phyloP scores from a whole-genome alignment of 139 green algal genomes.

The Ettlia oleoabundans region DNA sequence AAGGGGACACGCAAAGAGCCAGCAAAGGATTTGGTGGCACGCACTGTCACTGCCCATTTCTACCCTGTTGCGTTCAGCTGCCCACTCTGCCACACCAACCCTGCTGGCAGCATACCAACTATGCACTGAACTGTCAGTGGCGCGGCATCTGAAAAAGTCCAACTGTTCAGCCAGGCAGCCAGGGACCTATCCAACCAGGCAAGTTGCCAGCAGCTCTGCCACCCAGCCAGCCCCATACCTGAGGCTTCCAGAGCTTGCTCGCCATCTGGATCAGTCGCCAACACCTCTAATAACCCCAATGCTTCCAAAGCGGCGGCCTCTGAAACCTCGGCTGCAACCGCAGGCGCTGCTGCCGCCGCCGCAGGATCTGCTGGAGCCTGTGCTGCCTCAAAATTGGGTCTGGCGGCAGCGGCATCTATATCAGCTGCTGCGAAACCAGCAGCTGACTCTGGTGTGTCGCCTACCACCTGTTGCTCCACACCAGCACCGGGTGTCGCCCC shows the following conservation, averaged over 20 bases:
- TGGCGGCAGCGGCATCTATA: not conserved
- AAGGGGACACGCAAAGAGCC: not conserved
- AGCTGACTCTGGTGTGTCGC: too few species aligned
- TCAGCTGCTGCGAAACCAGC: not conserved
- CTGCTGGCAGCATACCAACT: not conserved
- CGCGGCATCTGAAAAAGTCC: too few species aligned
- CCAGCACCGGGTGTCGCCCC: too few species aligned
- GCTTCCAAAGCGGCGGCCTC: conserved; percentile 7
- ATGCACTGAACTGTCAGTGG: not conserved
- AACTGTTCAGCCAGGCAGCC: too few species aligned
- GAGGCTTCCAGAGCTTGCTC: not conserved
- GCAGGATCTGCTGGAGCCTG: not conserved
- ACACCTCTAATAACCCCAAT: not conserved
- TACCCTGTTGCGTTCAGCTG: too few species aligned
- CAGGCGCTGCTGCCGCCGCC: not conserved
- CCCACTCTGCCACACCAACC: too few species aligned
- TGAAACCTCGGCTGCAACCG: conserved; percentile 13
- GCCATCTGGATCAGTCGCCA: not conserved
- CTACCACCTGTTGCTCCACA: not conserved
- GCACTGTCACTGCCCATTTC: too few species aligned
- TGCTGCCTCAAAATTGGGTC: too few species aligned
- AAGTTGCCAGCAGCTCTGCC: not conserved
- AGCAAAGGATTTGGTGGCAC: too few species aligned
- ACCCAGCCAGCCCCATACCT: not conserved
- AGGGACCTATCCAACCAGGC: too few species aligned